Base-by-base conservation (phyloP, 805 yeast genomes). In the Metschnikowia gelsemii region DNA sequence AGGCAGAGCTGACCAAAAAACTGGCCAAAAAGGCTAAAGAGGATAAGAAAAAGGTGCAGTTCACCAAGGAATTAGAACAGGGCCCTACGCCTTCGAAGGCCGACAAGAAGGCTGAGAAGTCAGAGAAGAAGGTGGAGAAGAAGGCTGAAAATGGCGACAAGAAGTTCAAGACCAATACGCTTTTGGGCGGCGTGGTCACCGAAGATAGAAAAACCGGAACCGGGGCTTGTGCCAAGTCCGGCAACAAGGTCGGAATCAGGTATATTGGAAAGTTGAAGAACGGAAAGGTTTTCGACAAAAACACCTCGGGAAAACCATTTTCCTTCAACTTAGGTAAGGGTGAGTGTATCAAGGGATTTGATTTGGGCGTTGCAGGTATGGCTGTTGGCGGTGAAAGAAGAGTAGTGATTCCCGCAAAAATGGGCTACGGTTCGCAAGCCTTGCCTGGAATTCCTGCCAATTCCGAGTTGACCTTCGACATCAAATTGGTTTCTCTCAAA, bases 301-400 rank as follows among this genome's bases (percentile, higher is more conserved):
- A 93, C 82, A 88, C 96, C 56, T 77, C 83, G 52, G 99, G 99
- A 59, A 91, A 88, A 75, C 99, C 99, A 61, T 93, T 93, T 68
- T 69, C 71, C 51, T 93, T 93, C 71, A 80, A 79, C 50, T 78
- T 93, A 57, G 99, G 99, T 59, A 86, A 84, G 66, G 99, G 98
- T 63, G 99, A 93, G 72, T 97, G 95, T 56, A 93, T 93, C 76
- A 87, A 87, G 69, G 99, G 98, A 52, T 93, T 96, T 87, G 99
- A 93, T 64, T 78, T 91, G 60, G 99, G 99, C 77, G 93, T 93
- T 58, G 89, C 91, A 45, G 98, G 98, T 64, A 90, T 93, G 97
- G 82, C 95, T 43, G 95, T 87, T 62, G 96, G 96, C 61, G 98
- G 98, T 63, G 99, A 93, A 78, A 90, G 99, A 79, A 83, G 98